Conservation (phyloP, 2,329 filamentous ascomycete species). For the Fusarium marasasianum region DNA sequence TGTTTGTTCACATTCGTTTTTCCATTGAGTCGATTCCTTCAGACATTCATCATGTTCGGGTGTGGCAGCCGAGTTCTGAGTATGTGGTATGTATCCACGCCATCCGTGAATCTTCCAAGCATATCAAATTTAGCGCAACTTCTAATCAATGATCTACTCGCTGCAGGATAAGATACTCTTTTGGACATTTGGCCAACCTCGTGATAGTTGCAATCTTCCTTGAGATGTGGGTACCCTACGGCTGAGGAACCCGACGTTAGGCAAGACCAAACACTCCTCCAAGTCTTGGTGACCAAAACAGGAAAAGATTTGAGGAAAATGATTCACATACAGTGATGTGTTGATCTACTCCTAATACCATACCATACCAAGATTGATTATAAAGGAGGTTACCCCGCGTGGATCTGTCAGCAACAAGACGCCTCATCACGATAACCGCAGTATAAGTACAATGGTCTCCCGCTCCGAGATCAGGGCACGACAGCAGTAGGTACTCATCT, state of each 20-base stretch:
- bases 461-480: background rate
- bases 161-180: background rate
- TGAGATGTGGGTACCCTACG: constrained; percentile 3
- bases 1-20: background rate
- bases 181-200: background rate
- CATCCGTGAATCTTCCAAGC: background rate
- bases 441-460: background rate
- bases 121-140: background rate
- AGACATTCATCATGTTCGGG: background rate
- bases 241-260: background rate
- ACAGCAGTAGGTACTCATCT: background rate
- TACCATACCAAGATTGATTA: background rate
- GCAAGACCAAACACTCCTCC: background rate
- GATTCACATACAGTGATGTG: background rate
- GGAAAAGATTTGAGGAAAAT: background rate
- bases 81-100: too few relatives aligned
- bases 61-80: background rate
- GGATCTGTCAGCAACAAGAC: constrained; percentile 1
- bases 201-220: background rate
- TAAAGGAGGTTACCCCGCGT: background rate
- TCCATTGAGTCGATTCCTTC: background rate
- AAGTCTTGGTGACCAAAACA: background rate
- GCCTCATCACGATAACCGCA: background rate
- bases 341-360: background rate
- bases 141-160: background rate